Percentiles rank a stretch among this genome's conserved stretches.
Evolutionary conservation across 768 basidiomycete genomes (phyloP).

Genomic region (Neoboletus magnificus): DNA sequence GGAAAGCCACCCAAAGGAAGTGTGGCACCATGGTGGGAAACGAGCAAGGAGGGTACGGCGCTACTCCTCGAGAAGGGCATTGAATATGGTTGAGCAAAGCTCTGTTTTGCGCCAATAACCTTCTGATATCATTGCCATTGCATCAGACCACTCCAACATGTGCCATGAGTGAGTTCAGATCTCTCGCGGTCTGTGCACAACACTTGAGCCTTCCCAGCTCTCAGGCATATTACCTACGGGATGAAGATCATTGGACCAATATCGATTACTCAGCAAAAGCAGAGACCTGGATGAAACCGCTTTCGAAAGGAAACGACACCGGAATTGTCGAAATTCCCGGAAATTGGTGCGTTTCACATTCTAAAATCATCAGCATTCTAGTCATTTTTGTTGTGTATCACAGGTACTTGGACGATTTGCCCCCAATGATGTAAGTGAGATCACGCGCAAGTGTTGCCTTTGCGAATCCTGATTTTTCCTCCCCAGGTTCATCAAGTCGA

Average conservation of each 20-base stretch:
- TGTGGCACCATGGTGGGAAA: constrained; percentile 82
- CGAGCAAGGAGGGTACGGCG: constrained; percentile 60
- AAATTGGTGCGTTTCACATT: constrained; percentile 50
- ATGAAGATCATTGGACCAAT: constrained; percentile 69
- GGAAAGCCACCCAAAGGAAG: constrained; percentile 57
- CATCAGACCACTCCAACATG: constrained; percentile 57
- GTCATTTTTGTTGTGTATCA: background rate
- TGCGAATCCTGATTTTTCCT: background rate
- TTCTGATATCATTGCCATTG: constrained; percentile 3
- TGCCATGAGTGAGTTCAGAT: constrained; percentile 41
- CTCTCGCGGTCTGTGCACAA: background rate
- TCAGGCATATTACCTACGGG: constrained; percentile 65
- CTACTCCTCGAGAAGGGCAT: constrained; percentile 70
- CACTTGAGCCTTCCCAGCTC: constrained; percentile 34
- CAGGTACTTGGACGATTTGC: constrained; percentile 70
- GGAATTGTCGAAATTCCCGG: constrained; percentile 63
- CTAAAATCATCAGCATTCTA: background rate
- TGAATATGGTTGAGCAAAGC: constrained; percentile 53
- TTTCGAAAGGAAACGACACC: constrained; percentile 59
- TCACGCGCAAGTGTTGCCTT: background rate
- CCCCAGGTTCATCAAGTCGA: constrained; percentile 64
- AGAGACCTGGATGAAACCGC: constrained; percentile 71
- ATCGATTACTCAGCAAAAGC: constrained; percentile 62
- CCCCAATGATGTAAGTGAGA: constrained; percentile 60
- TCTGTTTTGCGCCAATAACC: background rate